Conservation (phyloP, 75 land plant genomes). For the Cupressus sempervirens region DNA sequence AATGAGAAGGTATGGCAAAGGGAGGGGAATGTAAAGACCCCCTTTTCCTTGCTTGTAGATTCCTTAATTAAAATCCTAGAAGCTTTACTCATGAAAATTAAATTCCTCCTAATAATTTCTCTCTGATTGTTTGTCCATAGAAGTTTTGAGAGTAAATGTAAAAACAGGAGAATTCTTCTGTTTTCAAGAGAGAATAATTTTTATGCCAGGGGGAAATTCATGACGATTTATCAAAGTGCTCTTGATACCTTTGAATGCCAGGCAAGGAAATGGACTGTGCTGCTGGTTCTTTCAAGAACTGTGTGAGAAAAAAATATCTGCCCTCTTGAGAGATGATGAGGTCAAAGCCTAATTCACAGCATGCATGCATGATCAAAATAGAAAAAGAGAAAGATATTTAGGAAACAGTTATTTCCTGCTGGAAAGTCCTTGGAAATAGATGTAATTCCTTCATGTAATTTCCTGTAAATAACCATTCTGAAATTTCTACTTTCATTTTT, state of each 20-base stretch:
- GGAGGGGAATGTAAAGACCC: neutral
- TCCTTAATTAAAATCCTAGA: neutral
- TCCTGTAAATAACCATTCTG: neutral
- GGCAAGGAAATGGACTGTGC: neutral
- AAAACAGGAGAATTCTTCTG: neutral
- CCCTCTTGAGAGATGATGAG: neutral
- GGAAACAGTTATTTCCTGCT: neutral
- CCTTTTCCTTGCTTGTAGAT: neutral
- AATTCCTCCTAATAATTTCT: neutral
- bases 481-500: neutral
- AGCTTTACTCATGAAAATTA: neutral
- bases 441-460: neutral
- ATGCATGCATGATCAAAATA: neutral
- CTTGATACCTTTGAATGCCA: neutral
- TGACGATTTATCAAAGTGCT: neutral
- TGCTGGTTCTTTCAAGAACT: neutral
- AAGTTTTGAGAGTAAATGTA: neutral
- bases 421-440: neutral
- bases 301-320: neutral
- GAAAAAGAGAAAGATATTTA: neutral
- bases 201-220: neutral
- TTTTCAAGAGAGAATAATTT: neutral
- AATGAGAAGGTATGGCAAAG: neutral
- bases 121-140: neutral
- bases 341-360: neutral